Evolutionary conservation across 2,329 filamentous ascomycete genomes (phyloP), one percentile per base, ranked within the genome.

Genomic region (Botryosphaeria agaves): DNA sequence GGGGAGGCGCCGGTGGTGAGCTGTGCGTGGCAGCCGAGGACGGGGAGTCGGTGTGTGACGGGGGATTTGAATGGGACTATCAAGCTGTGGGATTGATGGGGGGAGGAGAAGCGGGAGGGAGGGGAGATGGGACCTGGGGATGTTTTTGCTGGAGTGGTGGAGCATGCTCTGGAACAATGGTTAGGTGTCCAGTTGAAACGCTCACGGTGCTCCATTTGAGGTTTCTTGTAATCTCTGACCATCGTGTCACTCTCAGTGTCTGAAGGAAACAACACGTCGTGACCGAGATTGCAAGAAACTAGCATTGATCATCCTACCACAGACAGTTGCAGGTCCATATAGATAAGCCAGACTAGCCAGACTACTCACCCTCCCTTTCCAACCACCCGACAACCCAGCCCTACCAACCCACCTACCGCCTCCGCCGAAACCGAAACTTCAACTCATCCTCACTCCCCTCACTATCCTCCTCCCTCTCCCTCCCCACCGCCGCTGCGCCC

Each of bases 11-110:
- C 85, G 4, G 66, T 94, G 32, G 82, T 83, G n/a, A 81, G 77
- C 41, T 71, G 89, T 34, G 79, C 80, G 51, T 98, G 89, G 87
- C 85, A 95, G 55, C 84, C 87, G n/a, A 80, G 94, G 57, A 89
- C 98, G 64, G 89, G 78, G 12, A 89, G 79, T 49, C 94, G 94
- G 64, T 74, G 95, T 20, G 80, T 77, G 2, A 91, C 85, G 18
- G 91, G 84, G 8, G 89, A 89, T 14, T 56, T 91, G 55, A 83
- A 93, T 45, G 87, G 89, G 4, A 64, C 77, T 27, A 82, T 98
- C 36, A 81, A 79, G 52, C 87, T 87, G 52, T 95, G 85, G 83
- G 89, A 95, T 65, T 95, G 38, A 36, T n/a, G n/a, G n/a, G n/a
- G n/a, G n/a, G n/a, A n/a, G n/a, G n/a, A n/a, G n/a, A n/a, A n/a